Percentiles rank a stretch among this genome's conserved stretches.
These are phyloP conservation scores for Russula abietina DNA, from an alignment of 768 basidiomycete genomes.

Conservation along the genomic window DNA sequence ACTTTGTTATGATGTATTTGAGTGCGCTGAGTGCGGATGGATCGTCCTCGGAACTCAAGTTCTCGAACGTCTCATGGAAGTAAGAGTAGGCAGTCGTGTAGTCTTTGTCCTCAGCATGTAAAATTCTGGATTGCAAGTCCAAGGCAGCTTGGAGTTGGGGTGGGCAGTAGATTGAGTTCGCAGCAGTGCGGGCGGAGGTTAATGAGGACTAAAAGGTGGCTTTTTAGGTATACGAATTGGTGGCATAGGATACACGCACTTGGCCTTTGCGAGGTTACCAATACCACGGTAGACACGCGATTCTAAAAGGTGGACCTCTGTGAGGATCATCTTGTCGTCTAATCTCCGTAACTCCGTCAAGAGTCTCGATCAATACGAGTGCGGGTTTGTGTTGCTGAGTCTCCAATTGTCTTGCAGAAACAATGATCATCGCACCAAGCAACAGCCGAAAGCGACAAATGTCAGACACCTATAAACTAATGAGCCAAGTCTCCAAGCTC, in stretches of 20 bases:
- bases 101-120: conserved; percentile 97
- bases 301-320: conserved; percentile 93
- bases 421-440: not conserved
- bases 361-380: conserved; percentile 70
- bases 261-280: conserved; percentile 84
- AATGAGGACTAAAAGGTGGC: conserved; percentile 57
- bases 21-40: conserved; percentile 68
- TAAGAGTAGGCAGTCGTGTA: conserved; percentile 96
- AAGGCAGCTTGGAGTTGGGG: conserved; percentile 56
- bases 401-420: conserved; percentile 56
- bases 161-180: conserved; percentile 92
- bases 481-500: conserved; percentile 83
- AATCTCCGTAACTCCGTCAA: conserved; percentile 86
- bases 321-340: conserved; percentile 97
- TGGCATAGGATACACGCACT: conserved; percentile 37
- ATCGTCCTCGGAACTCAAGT: conserved; percentile 66
- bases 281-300: conserved; percentile 86
- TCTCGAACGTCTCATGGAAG: conserved; percentile 97
- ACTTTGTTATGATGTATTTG: too few species aligned
- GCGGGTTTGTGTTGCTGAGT: conserved; percentile 71
- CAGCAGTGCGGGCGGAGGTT: conserved; percentile 87
- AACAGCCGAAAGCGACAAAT: not conserved
- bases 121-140: conserved; percentile 69
- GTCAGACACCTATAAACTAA: conserved; percentile 49
- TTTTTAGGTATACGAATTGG: not conserved